A percentile compares a stretch with the other conserved stretches of the same genome.
Conservation (phyloP, 352 stramenopile species). For the Globisporangium echinulatum region DNA sequence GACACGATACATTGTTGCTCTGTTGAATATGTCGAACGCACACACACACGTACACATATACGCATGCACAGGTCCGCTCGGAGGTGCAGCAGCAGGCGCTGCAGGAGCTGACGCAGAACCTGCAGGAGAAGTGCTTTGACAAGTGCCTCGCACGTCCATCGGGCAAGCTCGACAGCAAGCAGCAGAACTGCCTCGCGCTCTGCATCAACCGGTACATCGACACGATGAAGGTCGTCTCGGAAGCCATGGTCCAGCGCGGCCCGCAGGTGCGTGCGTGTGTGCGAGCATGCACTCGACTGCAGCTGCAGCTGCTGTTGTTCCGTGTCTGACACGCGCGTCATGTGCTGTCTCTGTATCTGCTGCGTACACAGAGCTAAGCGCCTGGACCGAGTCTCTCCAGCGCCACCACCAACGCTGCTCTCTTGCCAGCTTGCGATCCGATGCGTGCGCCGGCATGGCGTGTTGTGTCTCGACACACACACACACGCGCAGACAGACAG, state of each 20-base stretch:
- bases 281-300: neutral
- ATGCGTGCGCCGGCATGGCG: too few relatives aligned
- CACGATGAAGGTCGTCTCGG: conserved; percentile 87
- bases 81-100: conserved; percentile 81
- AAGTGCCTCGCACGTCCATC: conserved; percentile 80
- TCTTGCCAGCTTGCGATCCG: too few relatives aligned
- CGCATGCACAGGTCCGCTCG: conserved; percentile 47
- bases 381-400: neutral
- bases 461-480: too few relatives aligned
- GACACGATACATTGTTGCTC: neutral
- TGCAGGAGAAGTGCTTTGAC: conserved; percentile 90
- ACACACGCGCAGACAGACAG: too few relatives aligned
- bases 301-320: neutral
- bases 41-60: too few relatives aligned
- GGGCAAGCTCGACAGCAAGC: conserved; percentile 85
- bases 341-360: neutral
- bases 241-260: conserved; percentile 72
- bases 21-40: too few relatives aligned
- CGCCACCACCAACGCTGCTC: too few relatives aligned
- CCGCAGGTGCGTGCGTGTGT: conserved; percentile 30
- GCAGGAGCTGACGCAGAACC: conserved; percentile 80
- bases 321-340: neutral
- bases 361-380: neutral
- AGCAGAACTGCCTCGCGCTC: conserved; percentile 86
- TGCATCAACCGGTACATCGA: conserved; percentile 90